Conservation (phyloP, 257 asterid species). For the Ilex aquifolium region DNA sequence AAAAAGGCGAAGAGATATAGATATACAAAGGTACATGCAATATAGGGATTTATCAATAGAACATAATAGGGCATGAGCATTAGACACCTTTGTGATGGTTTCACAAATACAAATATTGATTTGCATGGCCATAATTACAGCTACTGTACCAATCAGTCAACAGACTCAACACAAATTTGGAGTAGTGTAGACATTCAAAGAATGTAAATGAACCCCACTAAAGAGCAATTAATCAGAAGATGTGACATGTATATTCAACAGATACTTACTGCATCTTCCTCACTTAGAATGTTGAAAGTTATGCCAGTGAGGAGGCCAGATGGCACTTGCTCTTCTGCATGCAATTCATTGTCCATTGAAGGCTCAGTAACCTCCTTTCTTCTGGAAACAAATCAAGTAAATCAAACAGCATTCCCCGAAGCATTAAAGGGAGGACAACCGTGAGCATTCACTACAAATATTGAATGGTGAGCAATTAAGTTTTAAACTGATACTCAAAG, state of each 20-base stretch:
- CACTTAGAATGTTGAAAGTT: slow-evolving; percentile 52
- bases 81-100: background rate
- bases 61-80: background rate
- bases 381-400: slow-evolving; percentile 15
- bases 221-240: background rate
- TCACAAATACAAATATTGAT: too few species aligned
- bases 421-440: slow-evolving; percentile 1
- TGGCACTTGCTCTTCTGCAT: slow-evolving; percentile 37
- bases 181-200: background rate
- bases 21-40: too few species aligned
- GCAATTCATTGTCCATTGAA: slow-evolving; percentile 48
- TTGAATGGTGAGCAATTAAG: background rate
- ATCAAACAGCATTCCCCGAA: too few species aligned
- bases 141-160: background rate
- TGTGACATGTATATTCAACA: slow-evolving; percentile 6
- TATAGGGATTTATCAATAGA: too few species aligned
- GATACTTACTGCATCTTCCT: slow-evolving; percentile 77
- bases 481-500: background rate
- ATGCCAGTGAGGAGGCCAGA: slow-evolving; percentile 51
- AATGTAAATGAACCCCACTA: background rate
- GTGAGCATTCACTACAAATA: slow-evolving; percentile 6
- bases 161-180: background rate
- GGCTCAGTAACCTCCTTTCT: slow-evolving; percentile 11
- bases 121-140: background rate
- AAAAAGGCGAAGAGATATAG: background rate